Evolutionary conservation across 192 early-diverging fungal genomes (phyloP).

Genomic region (Coemansia sp.): DNA sequence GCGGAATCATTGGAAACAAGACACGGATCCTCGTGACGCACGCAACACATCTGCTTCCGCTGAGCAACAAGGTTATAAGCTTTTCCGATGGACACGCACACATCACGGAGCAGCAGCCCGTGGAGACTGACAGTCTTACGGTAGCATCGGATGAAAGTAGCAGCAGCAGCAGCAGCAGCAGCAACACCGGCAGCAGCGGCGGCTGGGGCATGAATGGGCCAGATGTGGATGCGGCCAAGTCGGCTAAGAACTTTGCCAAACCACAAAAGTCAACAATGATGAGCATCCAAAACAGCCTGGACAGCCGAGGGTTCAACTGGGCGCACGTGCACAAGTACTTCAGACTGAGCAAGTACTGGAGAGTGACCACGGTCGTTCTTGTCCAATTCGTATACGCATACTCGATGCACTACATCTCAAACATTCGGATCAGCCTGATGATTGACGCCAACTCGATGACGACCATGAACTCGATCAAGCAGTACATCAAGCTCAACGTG

Average conservation of each 20-base stretch:
- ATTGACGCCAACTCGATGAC: conserved; percentile 25
- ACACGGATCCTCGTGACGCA: conserved; percentile 43
- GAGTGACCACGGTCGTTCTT: background rate
- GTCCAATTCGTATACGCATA: conserved; percentile 12
- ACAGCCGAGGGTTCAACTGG: background rate
- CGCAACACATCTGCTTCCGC: conserved; percentile 39
- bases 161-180: too few relatives aligned
- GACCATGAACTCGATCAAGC: conserved; percentile 20
- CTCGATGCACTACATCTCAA: conserved; percentile 16
- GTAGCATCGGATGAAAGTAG: background rate
- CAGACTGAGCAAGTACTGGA: conserved; percentile 18
- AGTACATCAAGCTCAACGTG: conserved; percentile 26
- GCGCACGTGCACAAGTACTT: background rate
- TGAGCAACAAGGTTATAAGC: conserved; percentile 25
- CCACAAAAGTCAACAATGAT: too few relatives aligned
- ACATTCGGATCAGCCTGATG: conserved; percentile 24
- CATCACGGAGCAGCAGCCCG: background rate
- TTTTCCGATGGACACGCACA: conserved; percentile 7
- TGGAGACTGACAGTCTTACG: background rate
- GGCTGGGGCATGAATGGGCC: conserved; percentile 11
- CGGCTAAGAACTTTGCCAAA: too few relatives aligned
- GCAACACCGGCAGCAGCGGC: background rate
- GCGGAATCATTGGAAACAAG: conserved; percentile 24
- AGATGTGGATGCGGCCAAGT: background rate
- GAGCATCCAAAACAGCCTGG: background rate